Base-by-base conservation (phyloP, 805 yeast genomes). In the Cyberlindnera saturnus region DNA sequence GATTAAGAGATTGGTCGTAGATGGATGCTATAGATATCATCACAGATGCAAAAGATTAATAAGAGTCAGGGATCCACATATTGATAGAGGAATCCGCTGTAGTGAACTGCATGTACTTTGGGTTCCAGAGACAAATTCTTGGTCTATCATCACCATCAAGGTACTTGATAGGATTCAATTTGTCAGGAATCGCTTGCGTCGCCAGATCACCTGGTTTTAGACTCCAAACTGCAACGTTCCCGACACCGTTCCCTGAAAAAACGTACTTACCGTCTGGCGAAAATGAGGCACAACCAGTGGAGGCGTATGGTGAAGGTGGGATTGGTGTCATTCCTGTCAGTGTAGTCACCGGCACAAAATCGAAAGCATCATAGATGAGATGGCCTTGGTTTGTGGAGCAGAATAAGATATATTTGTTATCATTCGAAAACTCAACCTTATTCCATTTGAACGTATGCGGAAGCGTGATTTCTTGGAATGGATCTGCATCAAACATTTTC, bases 381-480 rank as follows among this genome's bases (percentile, higher is more conserved):
- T 84, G 89, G 35, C 65, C 62, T 4, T 78, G 73, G 26, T 73
- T 73, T 5, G 81, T 74, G 3, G 81, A 70, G 5, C 78, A 74
- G 3, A 88, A 61, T 8, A 86, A 63, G 7, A 90, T 49, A 46
- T 70, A 66, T 53, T 80, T 81, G 20, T 90, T 90, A 56, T 80
- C 81, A 56, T 86, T 86, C 11, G 95, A 79, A 59, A 89, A 86
- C 60, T 87, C 95, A 18, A 86, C 47, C 51, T 80, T 81, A 29
- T 73, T 71, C 83, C 90, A 82, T 15, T 58, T 65, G 38, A 62
- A 65, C 6, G 50, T 48, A 18, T 44, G 37, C 29, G 70, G 69
- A 7, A 75, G 62, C 14, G 65, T 61, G 38, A 73, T 69, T 3
- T 71, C 63, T 6, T 67, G 51, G 55, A 77, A 87, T 45, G 75